Percentiles rank a stretch among this genome's conserved stretches.
These are phyloP conservation scores for Chrysoporthe puriensis DNA, from an alignment of 2,329 filamentous ascomycete species.

Conservation along the genomic window DNA sequence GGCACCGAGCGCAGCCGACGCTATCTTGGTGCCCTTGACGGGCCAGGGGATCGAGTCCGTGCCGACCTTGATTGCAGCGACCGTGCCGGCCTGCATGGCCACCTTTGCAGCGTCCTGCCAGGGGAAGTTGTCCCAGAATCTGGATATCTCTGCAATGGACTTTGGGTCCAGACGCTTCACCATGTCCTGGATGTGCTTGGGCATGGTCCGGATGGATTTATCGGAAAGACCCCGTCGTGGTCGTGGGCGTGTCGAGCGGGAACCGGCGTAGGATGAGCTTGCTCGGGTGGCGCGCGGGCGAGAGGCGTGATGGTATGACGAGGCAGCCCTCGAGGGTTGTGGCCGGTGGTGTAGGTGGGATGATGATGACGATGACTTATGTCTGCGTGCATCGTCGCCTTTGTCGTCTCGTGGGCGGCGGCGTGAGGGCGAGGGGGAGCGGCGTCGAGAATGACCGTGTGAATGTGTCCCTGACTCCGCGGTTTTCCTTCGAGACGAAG, in stretches of 20 bases:
- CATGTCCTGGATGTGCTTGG: slow-evolving; percentile 10
- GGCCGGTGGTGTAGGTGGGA: slow-evolving; percentile 17
- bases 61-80: slow-evolving; percentile 32
- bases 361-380: slow-evolving; percentile 16
- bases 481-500: slow-evolving; percentile 5
- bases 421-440: slow-evolving; percentile 18
- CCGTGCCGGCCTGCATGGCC: slow-evolving; percentile 34
- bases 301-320: slow-evolving; percentile 18
- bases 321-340: slow-evolving; percentile 22
- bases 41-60: slow-evolving; percentile 31
- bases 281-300: slow-evolving; percentile 25
- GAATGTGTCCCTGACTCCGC: slow-evolving; percentile 6
- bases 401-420: slow-evolving; percentile 3
- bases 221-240: slow-evolving; percentile 20
- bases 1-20: slow-evolving; percentile 34
- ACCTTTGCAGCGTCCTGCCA: slow-evolving; percentile 32
- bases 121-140: slow-evolving; percentile 20
- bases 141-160: slow-evolving; percentile 10
- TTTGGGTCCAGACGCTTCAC: slow-evolving; percentile 9
- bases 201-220: slow-evolving; percentile 21
- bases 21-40: slow-evolving; percentile 34
- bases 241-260: slow-evolving; percentile 2
- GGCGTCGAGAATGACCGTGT: slow-evolving; percentile 15
- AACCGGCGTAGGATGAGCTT: slow-evolving; percentile 21
- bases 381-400: slow-evolving; percentile 3